Evolutionary conservation across 768 basidiomycete genomes (phyloP), one percentile per base, ranked within the genome.

Genomic region (Imleria badia): DNA sequence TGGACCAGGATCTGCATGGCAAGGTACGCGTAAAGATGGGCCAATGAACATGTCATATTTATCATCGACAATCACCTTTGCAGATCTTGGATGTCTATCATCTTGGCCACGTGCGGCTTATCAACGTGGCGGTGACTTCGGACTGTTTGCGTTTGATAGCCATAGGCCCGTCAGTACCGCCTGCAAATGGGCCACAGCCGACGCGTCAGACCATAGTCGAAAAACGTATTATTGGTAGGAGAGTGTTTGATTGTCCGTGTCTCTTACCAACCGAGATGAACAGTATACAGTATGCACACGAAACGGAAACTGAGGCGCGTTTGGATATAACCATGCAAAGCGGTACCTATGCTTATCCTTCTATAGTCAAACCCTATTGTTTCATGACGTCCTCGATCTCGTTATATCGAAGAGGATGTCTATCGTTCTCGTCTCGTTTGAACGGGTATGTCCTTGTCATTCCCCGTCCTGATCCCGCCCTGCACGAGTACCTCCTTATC

Each of bases 381-480:
- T 79, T 10, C 75, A 82, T 42, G 79, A 82, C 20, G 77, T 83
- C 23, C 78, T 81, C 29, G 77, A 82, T 42, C 75, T 82, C 40
- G 75, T 73, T 1, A 65, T 81, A 36, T 73, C 81, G n/a, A 72
- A 70, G 47, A 69, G 68, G 48, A 75, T 73, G 49, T 66, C 72
- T n/a, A 61, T 75, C 26, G 75, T 78, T 14, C 67, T 83, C 31
- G 72, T 82, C 29, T 66, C 69, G 38, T 66, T 70, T 30, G 60
- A 70, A 47, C 54, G 68, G 63, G 67, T 60, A 36, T 8, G 60
- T 33, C 15, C n/a, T 12, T 35, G 39, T 23, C 6, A 5, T 8
- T 7, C 2, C 12, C 5, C 17, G 1, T 38, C 8, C 17, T 64
- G 8, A 26, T 12, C 6, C 14, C 5, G 2, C 22, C 26, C 12